These are phyloP conservation scores for Rhodotorula sp. DNA, from an alignment of 1,284 basidiomycete genomes.

Conservation along the genomic window DNA sequence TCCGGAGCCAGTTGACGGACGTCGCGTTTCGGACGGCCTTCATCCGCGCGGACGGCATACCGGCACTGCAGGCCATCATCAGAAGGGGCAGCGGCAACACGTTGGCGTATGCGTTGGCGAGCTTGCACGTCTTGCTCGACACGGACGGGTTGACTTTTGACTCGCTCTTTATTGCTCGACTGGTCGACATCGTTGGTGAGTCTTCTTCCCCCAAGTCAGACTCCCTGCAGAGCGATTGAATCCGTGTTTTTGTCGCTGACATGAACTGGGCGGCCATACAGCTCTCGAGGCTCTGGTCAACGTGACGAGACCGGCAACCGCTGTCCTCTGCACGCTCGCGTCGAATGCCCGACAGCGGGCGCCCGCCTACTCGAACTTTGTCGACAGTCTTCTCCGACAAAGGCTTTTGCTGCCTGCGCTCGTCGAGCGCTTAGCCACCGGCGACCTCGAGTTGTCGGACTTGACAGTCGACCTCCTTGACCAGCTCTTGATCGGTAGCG, in stretches of 20 bases:
- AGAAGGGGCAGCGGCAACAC: slow-evolving; percentile 73
- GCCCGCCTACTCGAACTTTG: slow-evolving; percentile 67
- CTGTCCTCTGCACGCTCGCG: slow-evolving; percentile 82
- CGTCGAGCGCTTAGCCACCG: slow-evolving; percentile 71
- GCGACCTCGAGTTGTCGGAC: slow-evolving; percentile 78
- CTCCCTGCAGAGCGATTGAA: background rate
- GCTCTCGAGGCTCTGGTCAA: slow-evolving; percentile 77
- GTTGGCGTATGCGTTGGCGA: slow-evolving; percentile 78
- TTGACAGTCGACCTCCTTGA: slow-evolving; percentile 84
- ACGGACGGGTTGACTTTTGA: slow-evolving; percentile 71
- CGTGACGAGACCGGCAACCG: slow-evolving; percentile 93
- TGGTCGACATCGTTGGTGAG: slow-evolving; percentile 71
- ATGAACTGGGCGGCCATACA: background rate
- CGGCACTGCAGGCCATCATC: slow-evolving; percentile 72
- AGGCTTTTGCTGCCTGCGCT: slow-evolving; percentile 68
- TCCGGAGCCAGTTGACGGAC: slow-evolving; percentile 87
- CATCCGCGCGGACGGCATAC: slow-evolving; percentile 71
- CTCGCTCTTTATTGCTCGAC: slow-evolving; percentile 62
- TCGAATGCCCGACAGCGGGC: slow-evolving; percentile 50
- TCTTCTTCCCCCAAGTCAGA: background rate
- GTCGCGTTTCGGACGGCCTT: slow-evolving; percentile 85
- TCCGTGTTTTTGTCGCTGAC: background rate
- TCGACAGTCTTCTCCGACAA: slow-evolving; percentile 71
- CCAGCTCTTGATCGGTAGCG: slow-evolving; percentile 74
- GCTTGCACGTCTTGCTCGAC: slow-evolving; percentile 83